Evolutionary conservation across 345 rosid genomes (phyloP).

Genomic region (Corchorus capsularis): DNA sequence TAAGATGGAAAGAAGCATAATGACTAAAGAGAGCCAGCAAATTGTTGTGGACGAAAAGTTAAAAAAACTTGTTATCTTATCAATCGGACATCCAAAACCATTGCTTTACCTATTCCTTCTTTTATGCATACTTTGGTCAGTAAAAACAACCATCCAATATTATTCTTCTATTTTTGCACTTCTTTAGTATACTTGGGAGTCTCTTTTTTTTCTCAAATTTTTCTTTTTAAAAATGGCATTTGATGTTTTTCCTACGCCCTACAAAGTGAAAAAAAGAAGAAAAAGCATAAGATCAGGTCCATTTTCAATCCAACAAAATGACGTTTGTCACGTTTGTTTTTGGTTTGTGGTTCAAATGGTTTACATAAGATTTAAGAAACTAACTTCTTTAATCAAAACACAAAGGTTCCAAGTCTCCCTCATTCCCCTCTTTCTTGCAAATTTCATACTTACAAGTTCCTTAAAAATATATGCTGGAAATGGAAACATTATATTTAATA

Average conservation of each 20-base stretch:
- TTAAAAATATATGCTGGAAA: no score
- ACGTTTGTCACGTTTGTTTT: neutral
- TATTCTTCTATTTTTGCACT: no score
- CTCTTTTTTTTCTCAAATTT: neutral
- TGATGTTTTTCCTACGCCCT: neutral
- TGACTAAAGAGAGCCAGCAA: no score
- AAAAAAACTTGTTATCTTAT: no score
- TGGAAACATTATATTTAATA: no score
- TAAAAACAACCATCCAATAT: neutral
- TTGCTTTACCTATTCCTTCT: constrained; percentile 9
- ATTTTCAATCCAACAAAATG: neutral
- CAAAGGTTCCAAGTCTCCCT: no score
- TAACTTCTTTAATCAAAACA: no score
- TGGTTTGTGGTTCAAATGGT: neutral
- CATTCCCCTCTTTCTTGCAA: neutral
- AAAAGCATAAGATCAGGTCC: neutral
- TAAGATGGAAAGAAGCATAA: no score
- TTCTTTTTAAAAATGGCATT: neutral
- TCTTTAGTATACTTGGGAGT: neutral
- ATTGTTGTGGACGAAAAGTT: no score
- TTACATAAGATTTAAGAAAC: neutral
- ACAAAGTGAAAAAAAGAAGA: neutral
- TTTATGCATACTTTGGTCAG: neutral
- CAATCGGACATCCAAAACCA: neutral
- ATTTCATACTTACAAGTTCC: no score